Base-by-base conservation (phyloP, 2,329 filamentous ascomycete species). In the Cladophialophora bantiana region DNA sequence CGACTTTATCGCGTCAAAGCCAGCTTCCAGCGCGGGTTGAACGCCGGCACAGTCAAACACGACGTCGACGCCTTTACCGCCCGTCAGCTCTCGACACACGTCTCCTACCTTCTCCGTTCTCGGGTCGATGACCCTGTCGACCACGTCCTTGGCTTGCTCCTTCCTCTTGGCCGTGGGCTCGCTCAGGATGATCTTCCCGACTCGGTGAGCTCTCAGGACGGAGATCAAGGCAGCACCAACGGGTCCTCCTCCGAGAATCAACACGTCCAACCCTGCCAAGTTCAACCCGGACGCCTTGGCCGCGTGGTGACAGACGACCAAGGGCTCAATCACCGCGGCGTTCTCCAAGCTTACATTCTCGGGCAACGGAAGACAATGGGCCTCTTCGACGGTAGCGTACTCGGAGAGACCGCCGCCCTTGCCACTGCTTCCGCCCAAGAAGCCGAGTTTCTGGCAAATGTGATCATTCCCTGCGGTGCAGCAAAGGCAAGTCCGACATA, bases 1-100 rank as follows among this genome's bases (percentile, higher is more conserved):
- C 35, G 69, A 72, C 18, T 61, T 74, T 34, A 78, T 12, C 1
- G 75, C 75, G 57, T 76, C 75, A 61, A 77, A 72, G 0, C 70
- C 77, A 13, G 71, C 73, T 53, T 76, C 72, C 31, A 78, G 57
- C 0, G 70, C 77, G 36, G 70, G 67, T 59, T 74, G 74, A 12
- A 76, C 69, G 5, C 77, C 77, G 2, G 77, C 77, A 70, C 75
- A 76, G 65, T 79, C 76, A 52, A 78, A 78, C 3, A 76, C 75
- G 12, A 77, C 67, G 63, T 77, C 74, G 0, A 77, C 75, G 13
- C 75, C 76, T 54, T 74, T 72, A 1, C 75, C 75, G 38, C 59
- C 62, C 4, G 75, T 77, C 32, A 75, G 31, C 18, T 74, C 73
- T 18, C 72, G 67, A 45, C 74, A 77, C 20, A 59, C 69, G 0